Evolutionary conservation across 768 basidiomycete species (phyloP), one percentile per base, ranked within the genome.

Genomic region (Psilocybe cyanescens): DNA sequence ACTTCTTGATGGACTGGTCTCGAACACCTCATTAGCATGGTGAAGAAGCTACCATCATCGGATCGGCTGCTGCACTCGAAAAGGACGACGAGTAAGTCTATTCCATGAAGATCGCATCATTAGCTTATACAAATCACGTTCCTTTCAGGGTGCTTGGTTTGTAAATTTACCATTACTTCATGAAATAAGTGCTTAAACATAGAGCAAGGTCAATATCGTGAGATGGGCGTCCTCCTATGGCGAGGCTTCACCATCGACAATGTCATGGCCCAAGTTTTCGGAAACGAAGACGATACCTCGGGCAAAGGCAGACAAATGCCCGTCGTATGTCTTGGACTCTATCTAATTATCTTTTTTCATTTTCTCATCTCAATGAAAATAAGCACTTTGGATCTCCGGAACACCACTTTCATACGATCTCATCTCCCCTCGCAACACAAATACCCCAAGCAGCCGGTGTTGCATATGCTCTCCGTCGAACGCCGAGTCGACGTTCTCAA

Each of bases 361-460:
- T 14, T 12, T 59, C 14, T 54, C 35, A 29, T 55, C 19, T 61
- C 51, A 57, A 62, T 61, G 67, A 62, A 44, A 62, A 45, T 24
- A 30, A 94, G 85, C 95, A 98, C 70, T 94, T 95, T 73, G 92
- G 94, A 12, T 94, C 94, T 4, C 82, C 84, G 1, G 77, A 86
- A 59, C 85, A 91, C 60, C 95, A 97, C 72, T 97, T 96, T 72
- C 92, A 95, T 75, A 94, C 92, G 17, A 97, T 97, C 62, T 97
- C 96, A 3, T 95, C 93, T 5, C 92, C 95, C 1, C 81, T 98
- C 29, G 94, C 91, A 8, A 98, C 96, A 1, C 95, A 98, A 75
- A 93, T 97, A 66, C 95, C 94, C 6, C 94, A 96, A 74, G 96
- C 94, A 24, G 95, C 95, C 0, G 96, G 95, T 14, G 94, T 97